These are phyloP conservation scores for Colletotrichum euphorbiae DNA, from an alignment of 2,329 filamentous ascomycete genomes.

Conservation along the genomic window DNA sequence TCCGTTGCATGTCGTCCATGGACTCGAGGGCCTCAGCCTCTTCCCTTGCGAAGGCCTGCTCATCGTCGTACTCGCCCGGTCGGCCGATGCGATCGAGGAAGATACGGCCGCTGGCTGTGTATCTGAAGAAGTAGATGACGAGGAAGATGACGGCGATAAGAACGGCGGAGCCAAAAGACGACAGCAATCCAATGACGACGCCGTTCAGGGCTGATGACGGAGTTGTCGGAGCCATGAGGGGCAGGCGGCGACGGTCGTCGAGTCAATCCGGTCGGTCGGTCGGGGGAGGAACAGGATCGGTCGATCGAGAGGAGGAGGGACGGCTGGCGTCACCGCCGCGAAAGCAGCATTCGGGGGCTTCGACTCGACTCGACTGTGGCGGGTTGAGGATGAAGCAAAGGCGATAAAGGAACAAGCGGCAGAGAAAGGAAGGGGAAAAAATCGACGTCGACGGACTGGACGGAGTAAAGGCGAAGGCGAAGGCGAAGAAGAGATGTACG, in stretches of 20 bases:
- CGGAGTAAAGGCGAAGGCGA: slow-evolving; percentile 6
- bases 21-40: slow-evolving; percentile 94
- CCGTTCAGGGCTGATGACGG: slow-evolving; percentile 70
- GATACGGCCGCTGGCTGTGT: slow-evolving; percentile 88
- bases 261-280: slow-evolving; percentile 32
- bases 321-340: slow-evolving; percentile 42
- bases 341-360: slow-evolving; percentile 38
- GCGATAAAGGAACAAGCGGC: neutral
- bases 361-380: slow-evolving; percentile 23
- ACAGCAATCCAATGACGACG: slow-evolving; percentile 93
- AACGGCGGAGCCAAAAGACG: slow-evolving; percentile 91
- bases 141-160: slow-evolving; percentile 83
- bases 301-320: slow-evolving; percentile 38
- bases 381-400: neutral
- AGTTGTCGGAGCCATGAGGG: slow-evolving; percentile 42
- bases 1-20: slow-evolving; percentile 93
- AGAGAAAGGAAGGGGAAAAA: slow-evolving; percentile 12
- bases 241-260: slow-evolving; percentile 34
- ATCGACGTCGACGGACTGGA: slow-evolving; percentile 17
- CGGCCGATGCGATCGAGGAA: slow-evolving; percentile 92
- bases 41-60: slow-evolving; percentile 92
- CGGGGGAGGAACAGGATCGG: slow-evolving; percentile 19
- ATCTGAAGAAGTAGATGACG: slow-evolving; percentile 93
- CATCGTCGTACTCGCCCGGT: slow-evolving; percentile 97
- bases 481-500: slow-evolving; percentile 6